Percentiles rank a stretch among this genome's conserved stretches.
phyloP scores from a whole-genome alignment of 768 basidiomycete genomes.

The Gautieria morchelliformis region DNA sequence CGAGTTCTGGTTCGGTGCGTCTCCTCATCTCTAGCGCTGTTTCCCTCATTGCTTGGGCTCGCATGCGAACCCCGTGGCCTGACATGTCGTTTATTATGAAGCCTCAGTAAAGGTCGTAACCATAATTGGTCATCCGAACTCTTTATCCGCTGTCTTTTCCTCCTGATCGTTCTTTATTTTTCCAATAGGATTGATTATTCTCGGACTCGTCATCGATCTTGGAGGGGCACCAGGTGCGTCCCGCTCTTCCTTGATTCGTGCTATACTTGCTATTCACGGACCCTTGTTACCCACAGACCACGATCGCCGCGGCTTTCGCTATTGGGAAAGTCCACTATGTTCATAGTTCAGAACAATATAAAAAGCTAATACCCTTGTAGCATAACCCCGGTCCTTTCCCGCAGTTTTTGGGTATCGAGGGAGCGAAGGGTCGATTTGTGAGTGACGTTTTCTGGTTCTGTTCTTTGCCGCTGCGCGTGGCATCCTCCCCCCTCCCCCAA shows the following conservation, averaged over 20 bases:
- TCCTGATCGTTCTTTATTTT: not conserved
- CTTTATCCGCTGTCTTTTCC: not conserved
- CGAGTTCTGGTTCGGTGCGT: constrained; percentile 55
- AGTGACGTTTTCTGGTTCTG: constrained; percentile 12
- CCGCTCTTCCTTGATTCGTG: constrained; percentile 16
- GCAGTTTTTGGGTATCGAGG: constrained; percentile 55
- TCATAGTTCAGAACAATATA: not conserved
- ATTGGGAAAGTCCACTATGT: constrained; percentile 35
- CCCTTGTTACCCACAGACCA: constrained; percentile 27
- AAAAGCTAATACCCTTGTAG: constrained; percentile 16
- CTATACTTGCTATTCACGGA: not conserved
- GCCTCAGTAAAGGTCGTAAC: constrained; percentile 84
- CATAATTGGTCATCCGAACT: constrained; percentile 38
- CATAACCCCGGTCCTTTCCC: constrained; percentile 82
- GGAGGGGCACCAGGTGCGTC: constrained; percentile 72
- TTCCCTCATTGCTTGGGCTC: not conserved
- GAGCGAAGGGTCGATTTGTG: constrained; percentile 69
- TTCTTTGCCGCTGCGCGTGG: too few species aligned
- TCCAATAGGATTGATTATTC: constrained; percentile 21
- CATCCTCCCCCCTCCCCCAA: too few species aligned
- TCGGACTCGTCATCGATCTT: constrained; percentile 67
- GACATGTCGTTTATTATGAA: constrained; percentile 7
- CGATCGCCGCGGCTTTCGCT: constrained; percentile 69
- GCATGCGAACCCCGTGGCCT: too few species aligned
- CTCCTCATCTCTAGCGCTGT: constrained; percentile 44